A percentile compares a stretch with the other conserved stretches of the same genome.
These are phyloP conservation scores for Neopestalotiopsis rosae DNA, from an alignment of 2,329 filamentous ascomycete genomes.

Conservation along the genomic window DNA sequence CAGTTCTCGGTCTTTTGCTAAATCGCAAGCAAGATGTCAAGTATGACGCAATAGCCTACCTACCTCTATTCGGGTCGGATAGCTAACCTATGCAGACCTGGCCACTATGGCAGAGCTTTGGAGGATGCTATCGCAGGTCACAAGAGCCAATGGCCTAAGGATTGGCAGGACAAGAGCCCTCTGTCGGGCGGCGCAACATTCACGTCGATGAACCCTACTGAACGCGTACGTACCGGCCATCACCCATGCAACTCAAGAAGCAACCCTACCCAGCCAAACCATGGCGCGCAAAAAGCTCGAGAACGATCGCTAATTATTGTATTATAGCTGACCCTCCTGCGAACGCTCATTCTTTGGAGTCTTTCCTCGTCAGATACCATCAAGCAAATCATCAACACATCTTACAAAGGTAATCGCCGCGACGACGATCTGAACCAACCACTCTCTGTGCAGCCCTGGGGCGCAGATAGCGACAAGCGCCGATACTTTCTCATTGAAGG, in stretches of 20 bases:
- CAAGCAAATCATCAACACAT: slow-evolving; percentile 80
- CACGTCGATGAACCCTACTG: slow-evolving; percentile 77
- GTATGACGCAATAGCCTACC: slow-evolving; percentile 60
- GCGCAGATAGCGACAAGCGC: slow-evolving; percentile 85
- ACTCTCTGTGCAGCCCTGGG: slow-evolving; percentile 89
- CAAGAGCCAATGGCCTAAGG: slow-evolving; percentile 83
- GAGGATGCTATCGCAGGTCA: slow-evolving; percentile 91
- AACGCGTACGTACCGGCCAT: slow-evolving; percentile 68
- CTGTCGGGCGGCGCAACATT: slow-evolving; percentile 82
- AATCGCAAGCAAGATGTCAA: slow-evolving; percentile 99
- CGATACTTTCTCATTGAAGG: slow-evolving; percentile 95
- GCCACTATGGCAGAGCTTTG: slow-evolving; percentile 89
- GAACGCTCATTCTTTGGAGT: slow-evolving; percentile 85
- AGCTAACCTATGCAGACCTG: slow-evolving; percentile 63
- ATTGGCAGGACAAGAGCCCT: slow-evolving; percentile 85
- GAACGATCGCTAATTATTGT: slow-evolving; percentile 23
- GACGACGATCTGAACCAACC: slow-evolving; percentile 83
- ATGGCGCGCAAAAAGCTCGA: background rate
- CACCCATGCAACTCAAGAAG: background rate
- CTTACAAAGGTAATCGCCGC: slow-evolving; percentile 86
- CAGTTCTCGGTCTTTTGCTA: slow-evolving; percentile 82
- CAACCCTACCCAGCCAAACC: background rate
- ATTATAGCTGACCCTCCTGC: slow-evolving; percentile 77
- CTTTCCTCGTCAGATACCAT: slow-evolving; percentile 86
- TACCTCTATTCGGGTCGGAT: slow-evolving; percentile 24